Base-by-base conservation (phyloP, 345 rosid genomes). In the Eucalyptus curtisii region DNA sequence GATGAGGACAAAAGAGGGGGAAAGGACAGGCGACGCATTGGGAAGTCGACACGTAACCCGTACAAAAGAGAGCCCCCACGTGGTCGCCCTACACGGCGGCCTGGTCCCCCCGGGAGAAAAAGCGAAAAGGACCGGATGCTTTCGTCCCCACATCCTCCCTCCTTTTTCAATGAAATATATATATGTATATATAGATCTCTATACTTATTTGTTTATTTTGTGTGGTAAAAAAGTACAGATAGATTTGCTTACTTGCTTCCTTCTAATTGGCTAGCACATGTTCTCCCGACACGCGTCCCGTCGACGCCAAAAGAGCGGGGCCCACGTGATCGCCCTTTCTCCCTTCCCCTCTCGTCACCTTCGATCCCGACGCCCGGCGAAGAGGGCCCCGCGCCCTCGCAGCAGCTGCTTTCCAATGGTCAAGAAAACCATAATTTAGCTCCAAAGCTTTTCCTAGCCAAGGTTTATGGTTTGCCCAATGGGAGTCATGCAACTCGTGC, bases 41-140 rank as follows among this genome's bases (percentile, higher is more conserved):
- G 90, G 86, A 89, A 86, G 82, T 64, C 86, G 53, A 92, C 93
- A 90, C 92, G 91, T 91, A 91, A 45, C 33, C 48, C 3, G 13
- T 85, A 82, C 48, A 49, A 15, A 84, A 50, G 47, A 37, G 79
- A 45, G 47, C 5, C 37, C 87, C 89, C 89, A 89, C 90, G 86
- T 91, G 90, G 88, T 52, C 79, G n/a, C 90, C 45, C 79, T 13
- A 53, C 82, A 48, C 91, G 88, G 37, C 86, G 87, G 86, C 33
- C 3, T 22, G 89, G 88, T 87, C 89, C 90, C 91, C 89, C 13
- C 8, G 2, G 22, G 10, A 7, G 24, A 11, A 66, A 89, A 88
- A 27, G 47, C 44, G 52, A 12, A 82, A 76, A 57, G 22, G 88
- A 27, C 87, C 86, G 64, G 88, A 88, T 90, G 91, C 90, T 84